A percentile compares a stretch with the other conserved stretches of the same genome.
phyloP scores from a whole-genome alignment of 2,329 filamentous ascomycete species.

The Berkeleyomyces rouxiae region DNA sequence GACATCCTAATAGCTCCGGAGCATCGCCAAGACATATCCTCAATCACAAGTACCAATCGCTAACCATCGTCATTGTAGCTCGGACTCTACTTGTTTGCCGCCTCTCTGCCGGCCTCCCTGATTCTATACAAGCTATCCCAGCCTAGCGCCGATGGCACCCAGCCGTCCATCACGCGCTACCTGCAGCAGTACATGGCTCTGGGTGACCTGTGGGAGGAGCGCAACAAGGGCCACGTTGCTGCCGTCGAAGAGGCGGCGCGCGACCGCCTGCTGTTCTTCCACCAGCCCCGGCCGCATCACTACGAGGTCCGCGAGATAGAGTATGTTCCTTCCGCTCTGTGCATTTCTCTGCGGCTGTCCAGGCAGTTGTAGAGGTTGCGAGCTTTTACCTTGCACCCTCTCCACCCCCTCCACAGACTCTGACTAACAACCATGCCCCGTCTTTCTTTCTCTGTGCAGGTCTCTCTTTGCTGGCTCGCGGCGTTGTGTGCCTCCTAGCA shows the following conservation, averaged over 20 bases:
- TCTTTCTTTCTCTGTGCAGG: slow-evolving; percentile 26
- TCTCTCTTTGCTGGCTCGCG: slow-evolving; percentile 40
- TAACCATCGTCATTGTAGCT: slow-evolving; percentile 21
- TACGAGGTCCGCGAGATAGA: slow-evolving; percentile 40
- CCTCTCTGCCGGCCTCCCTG: slow-evolving; percentile 28
- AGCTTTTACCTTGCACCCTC: slow-evolving; percentile 15
- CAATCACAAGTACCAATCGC: not conserved
- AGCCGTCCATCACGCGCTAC: slow-evolving; percentile 29
- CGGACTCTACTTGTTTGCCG: slow-evolving; percentile 31
- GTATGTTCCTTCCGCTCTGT: slow-evolving; percentile 25
- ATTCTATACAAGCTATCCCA: slow-evolving; percentile 34
- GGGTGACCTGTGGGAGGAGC: slow-evolving; percentile 31
- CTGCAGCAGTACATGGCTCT: slow-evolving; percentile 31
- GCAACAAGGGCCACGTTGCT: slow-evolving; percentile 36
- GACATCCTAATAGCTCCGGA: not conserved
- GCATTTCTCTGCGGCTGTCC: not conserved
- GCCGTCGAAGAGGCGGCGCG: slow-evolving; percentile 38
- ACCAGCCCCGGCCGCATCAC: slow-evolving; percentile 27
- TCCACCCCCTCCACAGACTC: slow-evolving; percentile 24
- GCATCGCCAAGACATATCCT: not conserved
- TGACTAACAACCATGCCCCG: not conserved
- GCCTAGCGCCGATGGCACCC: slow-evolving; percentile 32
- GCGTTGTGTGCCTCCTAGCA: slow-evolving; percentile 11
- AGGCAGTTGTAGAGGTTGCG: not conserved
- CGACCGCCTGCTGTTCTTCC: slow-evolving; percentile 38